A percentile compares a stretch with the other conserved stretches of the same genome.
Conservation (phyloP, 345 rosid genomes). For the Carallia brachiata region DNA sequence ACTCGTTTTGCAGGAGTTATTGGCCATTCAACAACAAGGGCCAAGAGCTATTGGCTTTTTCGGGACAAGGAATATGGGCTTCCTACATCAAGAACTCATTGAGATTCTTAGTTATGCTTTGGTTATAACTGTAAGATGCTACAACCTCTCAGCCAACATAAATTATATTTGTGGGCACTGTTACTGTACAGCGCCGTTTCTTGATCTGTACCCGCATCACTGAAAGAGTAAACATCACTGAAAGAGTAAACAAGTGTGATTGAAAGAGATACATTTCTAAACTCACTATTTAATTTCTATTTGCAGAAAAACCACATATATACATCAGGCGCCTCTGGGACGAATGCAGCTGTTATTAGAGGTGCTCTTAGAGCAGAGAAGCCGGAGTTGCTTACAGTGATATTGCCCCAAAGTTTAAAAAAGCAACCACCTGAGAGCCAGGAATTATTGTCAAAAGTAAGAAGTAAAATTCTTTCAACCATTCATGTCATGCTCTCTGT, state of each 20-base stretch:
- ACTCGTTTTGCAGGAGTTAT: conserved; percentile 64
- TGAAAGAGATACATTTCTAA: conserved; percentile 18
- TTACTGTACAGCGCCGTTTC: conserved; percentile 1
- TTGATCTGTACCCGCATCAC: neutral
- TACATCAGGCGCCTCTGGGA: conserved; percentile 98
- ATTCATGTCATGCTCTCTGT: neutral
- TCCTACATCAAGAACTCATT: conserved; percentile 97
- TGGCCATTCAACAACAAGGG: conserved; percentile 99
- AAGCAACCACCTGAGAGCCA: conserved; percentile 98
- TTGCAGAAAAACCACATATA: conserved; percentile 96
- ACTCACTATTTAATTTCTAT: conserved; percentile 11
- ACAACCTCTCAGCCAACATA: conserved; percentile 6
- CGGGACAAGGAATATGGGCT: conserved; percentile 97
- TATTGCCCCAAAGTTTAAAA: conserved; percentile 84
- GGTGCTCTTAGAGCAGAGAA: conserved; percentile 97
- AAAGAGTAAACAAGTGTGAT: neutral
- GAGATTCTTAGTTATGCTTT: conserved; percentile 99
- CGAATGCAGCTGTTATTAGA: conserved; percentile 97
- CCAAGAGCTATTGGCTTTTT: conserved; percentile 96
- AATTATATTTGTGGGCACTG: neutral
- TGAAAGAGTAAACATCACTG: neutral
- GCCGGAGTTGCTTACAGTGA: conserved; percentile 89
- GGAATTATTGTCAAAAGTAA: conserved; percentile 82
- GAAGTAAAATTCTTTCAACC: conserved; percentile 8
- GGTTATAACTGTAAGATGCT: conserved; percentile 85